Base-by-base conservation (phyloP, 345 rosid genomes). In the Litchi chinensis region DNA sequence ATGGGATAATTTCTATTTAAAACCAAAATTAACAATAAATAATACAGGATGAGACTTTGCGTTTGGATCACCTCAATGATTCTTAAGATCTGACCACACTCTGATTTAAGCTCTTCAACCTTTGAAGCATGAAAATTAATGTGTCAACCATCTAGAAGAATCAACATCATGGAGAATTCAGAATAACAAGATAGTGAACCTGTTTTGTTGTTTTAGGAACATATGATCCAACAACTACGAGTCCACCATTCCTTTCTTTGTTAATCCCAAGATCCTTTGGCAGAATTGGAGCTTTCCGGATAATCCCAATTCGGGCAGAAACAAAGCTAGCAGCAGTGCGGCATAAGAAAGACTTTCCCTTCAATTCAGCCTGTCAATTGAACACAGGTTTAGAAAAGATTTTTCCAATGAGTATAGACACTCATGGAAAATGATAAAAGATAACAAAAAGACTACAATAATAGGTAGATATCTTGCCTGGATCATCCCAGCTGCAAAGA, bases 251-350 rank as follows among this genome's bases (percentile, higher is more conserved):
- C 75, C 77, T 85, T 75, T 91, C 90, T 82, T 82, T 83, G 78
- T 82, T 86, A 54, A 88, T 81, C 79, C 92, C 93, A 26, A 92
- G 85, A 88, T 95, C 95, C 84, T 87, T 92, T 0, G 98, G 97
- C 74, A 89, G 85, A 72, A 93, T 85, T 64, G 89, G 97, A 85
- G 92, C 89, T 88, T 86, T 92, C 26, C 94, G 90, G 84, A 89
- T 85, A 69, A 95, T 89, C 79, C 99, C 99, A 85, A 95, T 82
- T 43, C 89, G 83, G n/a, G 98, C 87, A 79, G 99, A 95, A 76
- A 95, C 97, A 87, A 95, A 93, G 86, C 98, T 95, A 70, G 98
- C 98, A 62, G 98, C 99, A 15, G 98, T 88, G 52, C 99, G 98
- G 84, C 99, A 95, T 72, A 95, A 85, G 86, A 95, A 95, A 75